phyloP scores from a whole-genome alignment of 169 alveolate species.

The Plasmodium gonderi region DNA sequence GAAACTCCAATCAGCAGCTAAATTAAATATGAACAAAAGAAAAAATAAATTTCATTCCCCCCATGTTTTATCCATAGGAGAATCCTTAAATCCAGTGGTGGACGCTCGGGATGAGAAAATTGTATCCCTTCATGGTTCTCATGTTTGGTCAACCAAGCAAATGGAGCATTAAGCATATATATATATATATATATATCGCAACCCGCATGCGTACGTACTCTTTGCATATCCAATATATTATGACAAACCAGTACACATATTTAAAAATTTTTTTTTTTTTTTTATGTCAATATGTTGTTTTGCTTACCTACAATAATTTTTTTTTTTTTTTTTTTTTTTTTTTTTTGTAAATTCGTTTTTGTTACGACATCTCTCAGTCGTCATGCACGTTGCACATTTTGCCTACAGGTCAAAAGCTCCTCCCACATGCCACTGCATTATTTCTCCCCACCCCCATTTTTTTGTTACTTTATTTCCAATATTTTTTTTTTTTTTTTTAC shows the following conservation, averaged over 20 bases:
- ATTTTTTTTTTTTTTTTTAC: no score
- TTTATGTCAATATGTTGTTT: no score
- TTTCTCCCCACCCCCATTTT: no score
- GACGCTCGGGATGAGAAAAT: slow-evolving; percentile 85
- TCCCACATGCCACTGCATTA: no score
- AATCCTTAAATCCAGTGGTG: slow-evolving; percentile 66
- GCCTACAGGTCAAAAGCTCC: no score
- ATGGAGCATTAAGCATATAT: slow-evolving; percentile 49
- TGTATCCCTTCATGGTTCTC: slow-evolving; percentile 83
- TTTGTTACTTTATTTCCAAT: no score
- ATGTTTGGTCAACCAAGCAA: slow-evolving; percentile 84
- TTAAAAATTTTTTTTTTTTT: no score
- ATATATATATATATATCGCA: no score
- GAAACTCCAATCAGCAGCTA: slow-evolving; percentile 50
- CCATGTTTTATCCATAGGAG: slow-evolving; percentile 69
- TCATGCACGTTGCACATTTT: not conserved
- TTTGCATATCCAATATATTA: no score
- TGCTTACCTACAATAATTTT: no score
- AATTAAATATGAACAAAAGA: slow-evolving; percentile 38
- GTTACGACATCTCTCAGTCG: not conserved
- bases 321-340: not conserved
- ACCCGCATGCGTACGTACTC: not conserved
- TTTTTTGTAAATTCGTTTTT: slow-evolving; percentile 7
- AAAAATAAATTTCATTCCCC: slow-evolving; percentile 4
- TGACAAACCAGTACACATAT: no score